These are phyloP conservation scores for Davidsoniella australis DNA, from an alignment of 2,329 filamentous ascomycete species.

Conservation along the genomic window DNA sequence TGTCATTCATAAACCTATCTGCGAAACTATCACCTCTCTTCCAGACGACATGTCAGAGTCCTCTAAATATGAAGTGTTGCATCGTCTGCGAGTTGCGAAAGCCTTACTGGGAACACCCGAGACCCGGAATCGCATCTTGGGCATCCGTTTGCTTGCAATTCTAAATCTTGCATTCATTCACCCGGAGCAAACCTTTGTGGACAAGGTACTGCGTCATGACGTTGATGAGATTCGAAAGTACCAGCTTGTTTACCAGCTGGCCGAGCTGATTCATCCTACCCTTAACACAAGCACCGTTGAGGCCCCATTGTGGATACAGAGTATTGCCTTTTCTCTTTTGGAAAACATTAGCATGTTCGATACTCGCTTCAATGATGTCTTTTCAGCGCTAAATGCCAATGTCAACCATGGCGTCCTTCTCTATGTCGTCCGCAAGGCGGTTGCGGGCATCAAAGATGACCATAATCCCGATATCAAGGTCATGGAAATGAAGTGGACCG, in stretches of 20 bases:
- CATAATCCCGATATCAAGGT: slow-evolving; percentile 15
- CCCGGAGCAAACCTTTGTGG: slow-evolving; percentile 63
- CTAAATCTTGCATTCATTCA: slow-evolving; percentile 86
- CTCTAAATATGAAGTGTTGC: slow-evolving; percentile 68
- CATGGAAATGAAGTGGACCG: slow-evolving; percentile 16
- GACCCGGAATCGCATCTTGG: slow-evolving; percentile 58
- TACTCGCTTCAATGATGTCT: slow-evolving; percentile 61
- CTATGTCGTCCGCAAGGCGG: slow-evolving; percentile 80
- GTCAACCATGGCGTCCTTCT: slow-evolving; percentile 92
- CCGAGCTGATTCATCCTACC: slow-evolving; percentile 76
- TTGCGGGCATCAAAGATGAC: slow-evolving; percentile 57
- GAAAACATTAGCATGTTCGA: slow-evolving; percentile 74
- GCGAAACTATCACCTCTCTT: slow-evolving; percentile 37
- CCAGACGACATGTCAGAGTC: slow-evolving; percentile 52
- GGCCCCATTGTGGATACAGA: slow-evolving; percentile 63
- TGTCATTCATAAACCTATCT: slow-evolving; percentile 34
- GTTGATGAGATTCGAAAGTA: slow-evolving; percentile 75
- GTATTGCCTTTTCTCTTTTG: slow-evolving; percentile 62
- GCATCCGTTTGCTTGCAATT: slow-evolving; percentile 69
- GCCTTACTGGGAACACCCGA: slow-evolving; percentile 50
- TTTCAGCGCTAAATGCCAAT: slow-evolving; percentile 81
- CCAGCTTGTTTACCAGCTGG: slow-evolving; percentile 82
- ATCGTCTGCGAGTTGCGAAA: slow-evolving; percentile 68
- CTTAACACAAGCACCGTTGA: slow-evolving; percentile 44
- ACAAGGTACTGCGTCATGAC: slow-evolving; percentile 75